These are phyloP conservation scores for Neonectria hederae DNA, from an alignment of 2,329 filamentous ascomycete species.

Conservation along the genomic window DNA sequence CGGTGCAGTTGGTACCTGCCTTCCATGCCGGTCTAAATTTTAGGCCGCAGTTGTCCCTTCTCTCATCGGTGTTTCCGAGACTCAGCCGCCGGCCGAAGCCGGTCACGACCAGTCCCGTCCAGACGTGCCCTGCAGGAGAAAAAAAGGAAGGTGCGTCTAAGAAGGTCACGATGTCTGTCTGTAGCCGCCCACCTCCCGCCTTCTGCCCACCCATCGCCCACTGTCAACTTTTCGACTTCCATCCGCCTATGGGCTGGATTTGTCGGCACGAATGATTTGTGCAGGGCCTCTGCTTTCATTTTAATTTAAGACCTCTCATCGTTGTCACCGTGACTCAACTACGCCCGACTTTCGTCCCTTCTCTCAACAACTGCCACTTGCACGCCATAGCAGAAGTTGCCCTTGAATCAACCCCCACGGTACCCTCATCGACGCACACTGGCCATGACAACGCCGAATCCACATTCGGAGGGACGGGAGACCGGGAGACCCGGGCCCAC, in stretches of 20 bases:
- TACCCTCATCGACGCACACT: neutral
- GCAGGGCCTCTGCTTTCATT: neutral
- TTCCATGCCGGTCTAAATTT: neutral
- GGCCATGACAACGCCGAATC: constrained; percentile 3
- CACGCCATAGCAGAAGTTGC: neutral
- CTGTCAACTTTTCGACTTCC: neutral
- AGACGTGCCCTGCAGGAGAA: neutral
- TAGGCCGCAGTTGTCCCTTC: neutral
- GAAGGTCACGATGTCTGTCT: neutral
- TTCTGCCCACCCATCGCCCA: neutral
- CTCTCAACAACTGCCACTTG: neutral
- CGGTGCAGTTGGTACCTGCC: neutral
- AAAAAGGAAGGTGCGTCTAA: neutral
- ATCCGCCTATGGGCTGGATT: neutral
- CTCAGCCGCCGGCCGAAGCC: neutral
- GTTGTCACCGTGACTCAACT: neutral
- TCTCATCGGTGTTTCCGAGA: neutral
- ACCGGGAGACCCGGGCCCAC: neutral
- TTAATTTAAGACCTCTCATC: neutral
- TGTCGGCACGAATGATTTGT: neutral
- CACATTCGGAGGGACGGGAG: constrained; percentile 3
- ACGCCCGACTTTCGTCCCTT: neutral
- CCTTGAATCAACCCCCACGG: constrained; percentile 6
- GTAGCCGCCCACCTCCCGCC: neutral
- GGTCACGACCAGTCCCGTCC: neutral